Conservation (phyloP, 1,139 yeast species). For the Blastobotrys ciferrii region DNA sequence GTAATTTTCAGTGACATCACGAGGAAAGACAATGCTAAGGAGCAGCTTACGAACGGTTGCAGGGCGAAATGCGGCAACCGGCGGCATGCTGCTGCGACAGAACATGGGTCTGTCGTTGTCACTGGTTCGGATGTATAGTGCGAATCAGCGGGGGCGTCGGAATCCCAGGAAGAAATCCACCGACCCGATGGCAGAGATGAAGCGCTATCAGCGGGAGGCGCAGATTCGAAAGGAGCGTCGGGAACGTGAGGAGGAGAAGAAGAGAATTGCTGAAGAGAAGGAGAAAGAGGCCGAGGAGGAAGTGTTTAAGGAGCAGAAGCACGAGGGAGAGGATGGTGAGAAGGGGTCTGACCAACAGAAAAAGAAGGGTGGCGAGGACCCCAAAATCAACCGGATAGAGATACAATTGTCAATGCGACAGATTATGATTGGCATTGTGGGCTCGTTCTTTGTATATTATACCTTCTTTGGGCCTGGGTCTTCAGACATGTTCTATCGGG, state of each 20-base stretch:
- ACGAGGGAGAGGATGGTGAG: slow-evolving; percentile 26
- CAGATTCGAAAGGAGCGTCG: slow-evolving; percentile 16
- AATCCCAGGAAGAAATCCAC: slow-evolving; percentile 8
- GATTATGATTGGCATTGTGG: slow-evolving; percentile 32
- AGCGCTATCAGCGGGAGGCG: slow-evolving; percentile 17
- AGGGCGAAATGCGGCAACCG: slow-evolving; percentile 1
- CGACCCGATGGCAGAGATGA: slow-evolving; percentile 18
- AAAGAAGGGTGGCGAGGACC: slow-evolving; percentile 37
- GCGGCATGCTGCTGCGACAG: background rate
- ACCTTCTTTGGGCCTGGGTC: slow-evolving; percentile 31
- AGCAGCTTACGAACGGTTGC: slow-evolving; percentile 8
- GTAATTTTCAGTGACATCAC: background rate
- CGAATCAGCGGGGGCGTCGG: slow-evolving; percentile 8
- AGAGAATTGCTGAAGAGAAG: background rate
- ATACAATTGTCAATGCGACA: slow-evolving; percentile 32
- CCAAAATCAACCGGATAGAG: slow-evolving; percentile 28
- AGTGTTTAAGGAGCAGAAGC: slow-evolving; percentile 13
- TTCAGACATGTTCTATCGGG: slow-evolving; percentile 38
- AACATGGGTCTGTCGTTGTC: background rate
- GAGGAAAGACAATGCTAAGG: slow-evolving; percentile 5
- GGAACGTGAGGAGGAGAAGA: slow-evolving; percentile 11
- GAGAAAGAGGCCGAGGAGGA: slow-evolving; percentile 25
- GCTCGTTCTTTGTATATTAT: slow-evolving; percentile 24
- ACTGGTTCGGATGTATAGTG: slow-evolving; percentile 5
- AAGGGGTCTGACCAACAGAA: slow-evolving; percentile 24